phyloP scores from a whole-genome alignment of 164 flowering plant species.

The Stephania japonica region DNA sequence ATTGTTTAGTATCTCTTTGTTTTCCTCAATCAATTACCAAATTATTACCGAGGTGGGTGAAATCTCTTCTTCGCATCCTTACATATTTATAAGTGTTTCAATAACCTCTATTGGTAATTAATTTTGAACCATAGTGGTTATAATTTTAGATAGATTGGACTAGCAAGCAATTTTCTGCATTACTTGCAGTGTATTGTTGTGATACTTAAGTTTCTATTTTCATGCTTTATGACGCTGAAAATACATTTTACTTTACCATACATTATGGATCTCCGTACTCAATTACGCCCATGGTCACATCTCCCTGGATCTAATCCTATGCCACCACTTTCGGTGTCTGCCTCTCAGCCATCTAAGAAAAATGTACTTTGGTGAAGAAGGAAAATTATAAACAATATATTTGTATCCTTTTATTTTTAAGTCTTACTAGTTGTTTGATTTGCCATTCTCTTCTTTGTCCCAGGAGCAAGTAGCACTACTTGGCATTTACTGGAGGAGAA shows the following conservation, averaged over 20 bases:
- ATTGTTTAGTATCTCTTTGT: too few relatives aligned
- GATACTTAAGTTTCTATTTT: not conserved
- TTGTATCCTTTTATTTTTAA: not conserved
- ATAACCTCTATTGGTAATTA: not conserved
- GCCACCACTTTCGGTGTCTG: too few relatives aligned
- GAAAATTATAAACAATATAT: not conserved
- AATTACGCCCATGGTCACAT: not conserved
- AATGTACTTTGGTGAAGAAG: too few relatives aligned
- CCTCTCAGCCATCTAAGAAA: too few relatives aligned
- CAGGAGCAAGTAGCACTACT: slow-evolving; percentile 41
- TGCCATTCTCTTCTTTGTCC: slow-evolving; percentile 2
- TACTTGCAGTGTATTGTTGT: not conserved
- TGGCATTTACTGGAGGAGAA: slow-evolving; percentile 76
- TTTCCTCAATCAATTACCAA: not conserved
- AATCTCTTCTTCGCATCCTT: not conserved
- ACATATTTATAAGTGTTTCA: not conserved
- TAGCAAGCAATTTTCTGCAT: not conserved
- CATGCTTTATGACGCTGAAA: not conserved
- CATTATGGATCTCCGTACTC: too few relatives aligned
- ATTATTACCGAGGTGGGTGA: too few relatives aligned
- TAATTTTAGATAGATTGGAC: not conserved
- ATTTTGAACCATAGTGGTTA: not conserved
- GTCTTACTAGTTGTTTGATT: slow-evolving; percentile 1
- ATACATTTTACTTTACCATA: too few relatives aligned
- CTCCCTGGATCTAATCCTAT: too few relatives aligned